phyloP scores from a whole-genome alignment of 129 eudicot species.

The Smallanthus sonchifolius region DNA sequence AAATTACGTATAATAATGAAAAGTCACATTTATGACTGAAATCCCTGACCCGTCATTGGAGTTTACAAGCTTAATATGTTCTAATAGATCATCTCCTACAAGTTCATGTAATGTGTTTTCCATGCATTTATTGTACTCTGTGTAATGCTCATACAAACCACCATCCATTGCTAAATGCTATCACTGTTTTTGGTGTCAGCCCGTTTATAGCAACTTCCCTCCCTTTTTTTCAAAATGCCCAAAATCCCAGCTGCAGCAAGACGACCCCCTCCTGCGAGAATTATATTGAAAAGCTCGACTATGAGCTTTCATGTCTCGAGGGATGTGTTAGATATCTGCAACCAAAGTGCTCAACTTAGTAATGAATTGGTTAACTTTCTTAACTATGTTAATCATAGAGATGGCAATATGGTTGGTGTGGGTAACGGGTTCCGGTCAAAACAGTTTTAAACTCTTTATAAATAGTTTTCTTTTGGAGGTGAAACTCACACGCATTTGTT shows the following conservation, averaged over 20 bases:
- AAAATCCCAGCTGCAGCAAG: conserved; percentile 73
- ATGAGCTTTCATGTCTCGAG: conserved; percentile 52
- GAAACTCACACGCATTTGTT: too few species aligned
- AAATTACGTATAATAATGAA: too few species aligned
- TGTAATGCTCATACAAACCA: conserved; percentile 79
- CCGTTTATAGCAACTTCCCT: conserved; percentile 45
- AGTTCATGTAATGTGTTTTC: conserved; percentile 56
- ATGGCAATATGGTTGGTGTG: background rate
- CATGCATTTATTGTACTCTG: conserved; percentile 50
- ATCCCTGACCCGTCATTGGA: conserved; percentile 53
- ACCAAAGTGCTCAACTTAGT: conserved; percentile 14
- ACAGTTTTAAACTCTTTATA: too few species aligned
- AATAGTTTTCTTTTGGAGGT: too few species aligned
- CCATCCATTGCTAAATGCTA: conserved; percentile 73
- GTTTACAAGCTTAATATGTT: conserved; percentile 38
- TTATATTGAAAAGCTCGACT: conserved; percentile 62
- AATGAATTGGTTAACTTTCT: conserved; percentile 26
- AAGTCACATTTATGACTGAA: conserved; percentile 35
- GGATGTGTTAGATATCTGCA: conserved; percentile 49
- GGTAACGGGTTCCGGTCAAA: too few species aligned
- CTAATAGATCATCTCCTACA: conserved; percentile 38
- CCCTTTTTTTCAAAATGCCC: conserved; percentile 72
- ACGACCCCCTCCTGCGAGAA: conserved; percentile 79
- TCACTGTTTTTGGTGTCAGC: conserved; percentile 41
- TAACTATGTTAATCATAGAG: background rate